Base-by-base conservation (phyloP, 495 filamentous ascomycete genomes). In the Penicillium maclennaniae region DNA sequence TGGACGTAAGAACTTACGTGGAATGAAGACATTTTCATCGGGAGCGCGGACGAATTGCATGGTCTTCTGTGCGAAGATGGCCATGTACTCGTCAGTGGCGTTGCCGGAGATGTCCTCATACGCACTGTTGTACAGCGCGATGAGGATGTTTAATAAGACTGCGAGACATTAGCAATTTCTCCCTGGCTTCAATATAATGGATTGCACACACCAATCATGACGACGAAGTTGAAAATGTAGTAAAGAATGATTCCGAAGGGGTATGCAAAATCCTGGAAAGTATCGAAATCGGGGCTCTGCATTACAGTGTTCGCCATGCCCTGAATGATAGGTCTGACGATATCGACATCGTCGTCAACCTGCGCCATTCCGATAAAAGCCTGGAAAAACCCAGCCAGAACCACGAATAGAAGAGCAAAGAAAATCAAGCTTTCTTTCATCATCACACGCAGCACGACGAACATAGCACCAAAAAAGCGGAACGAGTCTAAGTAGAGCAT, bases 351-450 rank as follows among this genome's bases (percentile, higher is more conserved):
- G 28, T 83, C 72, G 50, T 96, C 89, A 4, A 87, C 82, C 38
- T 89, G 84, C 59, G 96, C 92, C 75, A 98, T 81, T 2, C 95
- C 93, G n/a, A 95, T 78, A 54, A 98, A 98, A 0, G 88, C 91
- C 71, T 98, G 93, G 45, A 96, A 76, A 71, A 98, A 98, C 16
- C 93, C 93, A 41, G 92, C 69, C 39, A 95, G 72, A 45, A 98
- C 86, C 45, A 97, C 84, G 45, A 85, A 72, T 6, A 98, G 81
- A n/a, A 98, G 79, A 7, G 91, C 89, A 60, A 98, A 98, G 78
- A 98, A 98, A 56, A 97, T 97, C 48, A 98, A 71, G 50, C 89
- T 95, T 66, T 98, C 93, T 61, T 92, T 90, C 93, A 98, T 97
- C 95, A 98, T 97, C 45, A 97, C 91, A 62, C 96, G 91, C 31